phyloP scores from a whole-genome alignment of 257 asterid species.

The Misopates orontium region DNA sequence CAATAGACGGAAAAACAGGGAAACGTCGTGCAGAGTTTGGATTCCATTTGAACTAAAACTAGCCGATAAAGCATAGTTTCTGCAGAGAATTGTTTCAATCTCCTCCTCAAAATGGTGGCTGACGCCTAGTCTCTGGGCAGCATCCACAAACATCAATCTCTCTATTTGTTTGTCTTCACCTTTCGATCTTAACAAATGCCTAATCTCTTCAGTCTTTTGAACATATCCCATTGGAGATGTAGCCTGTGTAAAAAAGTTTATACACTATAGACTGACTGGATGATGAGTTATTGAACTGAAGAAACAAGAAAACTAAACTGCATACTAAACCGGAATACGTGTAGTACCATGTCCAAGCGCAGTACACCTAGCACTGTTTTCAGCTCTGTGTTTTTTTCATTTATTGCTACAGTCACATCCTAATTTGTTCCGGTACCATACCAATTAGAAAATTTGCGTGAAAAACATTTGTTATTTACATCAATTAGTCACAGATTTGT shows the following conservation, averaged over 20 bases:
- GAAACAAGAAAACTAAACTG: no score
- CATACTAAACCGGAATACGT: no score
- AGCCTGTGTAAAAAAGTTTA: conserved; percentile 1
- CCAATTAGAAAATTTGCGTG: no score
- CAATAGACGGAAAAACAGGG: conserved; percentile 45
- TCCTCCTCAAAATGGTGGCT: conserved; percentile 29
- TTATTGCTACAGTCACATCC: no score
- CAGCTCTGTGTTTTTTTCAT: no score
- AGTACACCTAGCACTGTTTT: no score
- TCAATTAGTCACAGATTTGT: no score
- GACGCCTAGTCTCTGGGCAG: conserved; percentile 27
- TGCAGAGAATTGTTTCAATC: conserved; percentile 26
- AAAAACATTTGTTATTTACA: no score
- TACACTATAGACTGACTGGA: no score
- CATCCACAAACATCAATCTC: conserved; percentile 28
- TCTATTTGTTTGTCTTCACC: conserved; percentile 9
- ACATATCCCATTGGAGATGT: not conserved
- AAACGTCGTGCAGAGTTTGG: conserved; percentile 28
- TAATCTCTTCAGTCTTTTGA: conserved; percentile 10
- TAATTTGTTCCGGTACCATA: no score
- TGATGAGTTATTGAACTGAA: no score
- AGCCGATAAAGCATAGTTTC: not conserved
- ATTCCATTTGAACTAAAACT: conserved; percentile 16
- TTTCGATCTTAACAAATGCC: not conserved
- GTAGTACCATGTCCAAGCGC: no score